These are phyloP conservation scores for Aspergillus udagawae DNA, from an alignment of 2,329 filamentous ascomycete species.

Conservation along the genomic window DNA sequence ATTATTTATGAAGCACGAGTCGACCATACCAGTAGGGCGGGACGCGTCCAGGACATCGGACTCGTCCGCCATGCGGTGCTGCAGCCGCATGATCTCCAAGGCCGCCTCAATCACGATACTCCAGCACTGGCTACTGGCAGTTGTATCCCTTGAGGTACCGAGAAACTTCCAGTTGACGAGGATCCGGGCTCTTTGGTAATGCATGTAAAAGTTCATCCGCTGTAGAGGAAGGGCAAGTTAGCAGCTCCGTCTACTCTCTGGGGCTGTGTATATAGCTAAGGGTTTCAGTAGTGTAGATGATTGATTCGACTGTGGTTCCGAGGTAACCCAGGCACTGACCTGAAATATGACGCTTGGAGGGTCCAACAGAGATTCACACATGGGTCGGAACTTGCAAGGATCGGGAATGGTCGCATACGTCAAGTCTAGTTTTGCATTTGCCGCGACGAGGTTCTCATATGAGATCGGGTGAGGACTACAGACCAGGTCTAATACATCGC, in stretches of 20 bases:
- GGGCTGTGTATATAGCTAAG: too few relatives aligned
- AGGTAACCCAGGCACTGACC: neutral
- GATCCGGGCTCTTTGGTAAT: constrained; percentile 2
- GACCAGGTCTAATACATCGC: neutral
- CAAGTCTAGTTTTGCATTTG: neutral
- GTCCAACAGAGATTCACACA: neutral
- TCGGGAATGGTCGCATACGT: neutral
- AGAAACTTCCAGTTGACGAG: constrained; percentile 1
- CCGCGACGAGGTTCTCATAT: neutral
- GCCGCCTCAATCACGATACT: neutral
- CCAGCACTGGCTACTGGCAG: neutral
- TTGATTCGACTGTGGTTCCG: too few relatives aligned
- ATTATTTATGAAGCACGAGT: neutral
- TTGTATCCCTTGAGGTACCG: neutral
- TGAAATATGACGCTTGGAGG: constrained; percentile 1
- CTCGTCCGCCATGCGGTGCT: neutral
- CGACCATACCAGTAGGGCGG: neutral
- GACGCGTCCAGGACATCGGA: neutral
- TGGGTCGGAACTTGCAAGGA: neutral
- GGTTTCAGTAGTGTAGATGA: too few relatives aligned
- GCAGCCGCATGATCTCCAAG: constrained; percentile 1
- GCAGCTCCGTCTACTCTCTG: neutral
- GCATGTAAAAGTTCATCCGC: constrained; percentile 1
- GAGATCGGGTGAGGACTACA: neutral
- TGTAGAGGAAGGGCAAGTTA: neutral